These are phyloP conservation scores for Glycine tomentella DNA, from an alignment of 306 rosid genomes.

Conservation along the genomic window DNA sequence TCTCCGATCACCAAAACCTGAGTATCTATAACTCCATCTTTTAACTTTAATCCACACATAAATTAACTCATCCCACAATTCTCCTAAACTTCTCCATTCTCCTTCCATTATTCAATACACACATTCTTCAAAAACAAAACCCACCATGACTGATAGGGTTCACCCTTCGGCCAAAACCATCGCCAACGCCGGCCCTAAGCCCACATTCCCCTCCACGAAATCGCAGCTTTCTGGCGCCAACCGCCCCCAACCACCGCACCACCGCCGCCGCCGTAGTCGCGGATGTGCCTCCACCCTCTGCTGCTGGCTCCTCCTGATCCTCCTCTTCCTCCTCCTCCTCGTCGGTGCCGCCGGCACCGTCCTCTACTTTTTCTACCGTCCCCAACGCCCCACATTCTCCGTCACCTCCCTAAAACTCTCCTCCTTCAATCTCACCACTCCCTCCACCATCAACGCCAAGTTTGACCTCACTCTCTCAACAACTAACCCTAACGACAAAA, in stretches of 20 bases:
- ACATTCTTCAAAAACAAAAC: not conserved
- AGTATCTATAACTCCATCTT: not conserved
- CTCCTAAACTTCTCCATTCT: not conserved
- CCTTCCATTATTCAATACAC: no score
- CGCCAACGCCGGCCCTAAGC: constrained; percentile 25
- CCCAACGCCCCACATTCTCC: constrained; percentile 51
- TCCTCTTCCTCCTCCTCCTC: constrained; percentile 64
- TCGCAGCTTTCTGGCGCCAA: constrained; percentile 69
- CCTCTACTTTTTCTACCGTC: constrained; percentile 72
- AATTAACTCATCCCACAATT: not conserved
- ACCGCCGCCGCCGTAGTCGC: constrained; percentile 55
- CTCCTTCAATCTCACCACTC: constrained; percentile 28
- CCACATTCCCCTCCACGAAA: constrained; percentile 68
- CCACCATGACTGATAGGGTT: constrained; percentile 70
- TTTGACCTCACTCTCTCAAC: constrained; percentile 49
- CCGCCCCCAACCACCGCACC: constrained; percentile 66
- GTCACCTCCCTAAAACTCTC: constrained; percentile 51
- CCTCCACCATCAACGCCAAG: constrained; percentile 28
- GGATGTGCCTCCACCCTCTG: constrained; percentile 69
- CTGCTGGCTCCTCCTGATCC: constrained; percentile 58
- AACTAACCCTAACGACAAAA: constrained; percentile 50
- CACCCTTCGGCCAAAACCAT: constrained; percentile 69
- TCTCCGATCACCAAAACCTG: not conserved
- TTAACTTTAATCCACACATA: constrained; percentile 5
- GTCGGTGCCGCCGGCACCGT: constrained; percentile 56